These are phyloP conservation scores for Talaromyces ruber DNA, from an alignment of 495 filamentous ascomycete genomes.

Conservation along the genomic window DNA sequence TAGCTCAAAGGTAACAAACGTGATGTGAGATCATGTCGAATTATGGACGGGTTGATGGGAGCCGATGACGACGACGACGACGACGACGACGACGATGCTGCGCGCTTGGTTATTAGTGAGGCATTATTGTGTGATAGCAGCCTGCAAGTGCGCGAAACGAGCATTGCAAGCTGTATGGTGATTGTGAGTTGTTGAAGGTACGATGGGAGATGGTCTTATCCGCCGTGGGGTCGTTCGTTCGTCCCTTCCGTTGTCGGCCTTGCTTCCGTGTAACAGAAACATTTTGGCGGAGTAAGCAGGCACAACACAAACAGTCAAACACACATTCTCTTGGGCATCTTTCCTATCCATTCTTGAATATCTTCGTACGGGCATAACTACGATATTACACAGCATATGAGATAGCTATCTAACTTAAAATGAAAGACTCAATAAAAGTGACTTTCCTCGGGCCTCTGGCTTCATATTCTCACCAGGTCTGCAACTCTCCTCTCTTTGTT, in stretches of 20 bases:
- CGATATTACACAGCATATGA: not conserved
- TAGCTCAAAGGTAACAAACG: conserved; percentile 47
- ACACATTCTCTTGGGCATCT: not conserved
- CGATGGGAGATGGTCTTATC: not conserved
- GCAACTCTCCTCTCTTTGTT: not conserved
- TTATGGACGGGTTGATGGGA: not conserved
- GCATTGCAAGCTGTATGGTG: conserved; percentile 3
- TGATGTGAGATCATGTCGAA: conserved; percentile 27
- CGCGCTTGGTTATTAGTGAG: not conserved
- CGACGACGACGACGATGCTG: not conserved
- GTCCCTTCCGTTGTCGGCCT: not conserved
- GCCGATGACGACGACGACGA: not conserved
- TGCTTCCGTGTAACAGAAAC: not conserved
- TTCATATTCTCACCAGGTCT: conserved; percentile 90
- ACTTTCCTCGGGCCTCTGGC: conserved; percentile 77
- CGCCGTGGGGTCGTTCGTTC: not conserved
- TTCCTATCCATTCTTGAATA: not conserved
- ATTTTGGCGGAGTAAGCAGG: not conserved
- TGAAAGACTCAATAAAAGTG: conserved; percentile 35
- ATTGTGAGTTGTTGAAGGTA: not conserved
- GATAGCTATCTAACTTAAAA: not conserved
- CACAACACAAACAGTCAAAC: not conserved
- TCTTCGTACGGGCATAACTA: not conserved
- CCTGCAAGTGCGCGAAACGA: not conserved
- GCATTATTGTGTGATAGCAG: not conserved